These are phyloP conservation scores for Penicillium paxilli DNA, from an alignment of 495 filamentous ascomycete species.

Conservation along the genomic window DNA sequence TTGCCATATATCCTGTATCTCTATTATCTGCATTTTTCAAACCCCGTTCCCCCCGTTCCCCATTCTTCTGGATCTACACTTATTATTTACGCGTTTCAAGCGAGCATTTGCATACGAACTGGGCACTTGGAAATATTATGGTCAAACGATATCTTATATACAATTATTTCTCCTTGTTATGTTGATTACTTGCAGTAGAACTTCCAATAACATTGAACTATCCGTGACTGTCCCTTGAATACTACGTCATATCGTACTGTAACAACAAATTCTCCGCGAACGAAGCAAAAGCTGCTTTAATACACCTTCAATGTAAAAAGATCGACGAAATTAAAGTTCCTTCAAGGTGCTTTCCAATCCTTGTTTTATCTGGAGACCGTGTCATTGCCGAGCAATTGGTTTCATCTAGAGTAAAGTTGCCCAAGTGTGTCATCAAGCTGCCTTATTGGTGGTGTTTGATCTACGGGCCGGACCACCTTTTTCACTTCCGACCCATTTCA, in stretches of 20 bases:
- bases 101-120: constrained; percentile 22
- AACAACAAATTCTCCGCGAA: too few relatives aligned
- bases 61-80: constrained; percentile 1
- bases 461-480: constrained; percentile 23
- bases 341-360: neutral
- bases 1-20: constrained; percentile 22
- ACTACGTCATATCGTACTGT: too few relatives aligned
- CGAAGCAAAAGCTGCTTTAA: too few relatives aligned
- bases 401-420: constrained; percentile 13
- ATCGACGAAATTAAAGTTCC: too few relatives aligned
- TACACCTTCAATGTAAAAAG: too few relatives aligned
- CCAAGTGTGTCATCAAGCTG: constrained; percentile 27
- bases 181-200: too few relatives aligned
- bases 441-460: constrained; percentile 26
- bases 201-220: too few relatives aligned
- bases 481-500: constrained; percentile 16
- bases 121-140: constrained; percentile 15
- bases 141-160: neutral
- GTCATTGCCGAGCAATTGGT: neutral
- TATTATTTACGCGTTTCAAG: constrained; percentile 18
- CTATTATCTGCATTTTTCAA: constrained; percentile 7
- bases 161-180: neutral
- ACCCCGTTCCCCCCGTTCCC: too few relatives aligned
- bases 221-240: too few relatives aligned
- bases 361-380: neutral